These are phyloP conservation scores for Solanum hybrid DNA, from an alignment of 305 asterid genomes.

Conservation along the genomic window DNA sequence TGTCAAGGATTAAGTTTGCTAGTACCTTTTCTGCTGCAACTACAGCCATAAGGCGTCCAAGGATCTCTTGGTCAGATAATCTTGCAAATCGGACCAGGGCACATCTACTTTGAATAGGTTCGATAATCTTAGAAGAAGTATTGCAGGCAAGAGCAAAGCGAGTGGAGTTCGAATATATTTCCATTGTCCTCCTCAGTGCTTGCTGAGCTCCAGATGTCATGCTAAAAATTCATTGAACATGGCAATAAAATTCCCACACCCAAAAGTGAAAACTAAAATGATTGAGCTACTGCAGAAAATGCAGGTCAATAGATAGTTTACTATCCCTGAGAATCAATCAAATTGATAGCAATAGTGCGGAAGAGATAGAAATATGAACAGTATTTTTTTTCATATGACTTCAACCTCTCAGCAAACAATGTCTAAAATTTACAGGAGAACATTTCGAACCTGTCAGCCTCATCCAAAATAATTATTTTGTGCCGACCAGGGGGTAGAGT, in stretches of 20 bases:
- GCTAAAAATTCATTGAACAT: conserved; percentile 36
- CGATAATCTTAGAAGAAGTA: conserved; percentile 87
- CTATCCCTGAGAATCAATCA: not conserved
- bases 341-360: not conserved
- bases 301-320: not conserved
- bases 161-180: conserved; percentile 84
- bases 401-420: not conserved
- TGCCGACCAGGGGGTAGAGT: conserved; percentile 89
- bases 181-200: conserved; percentile 98
- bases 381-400: not conserved
- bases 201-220: conserved; percentile 99
- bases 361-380: not conserved
- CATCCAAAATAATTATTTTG: conserved; percentile 80
- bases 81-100: conserved; percentile 89
- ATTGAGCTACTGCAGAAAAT: not conserved
- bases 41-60: conserved; percentile 86
- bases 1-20: not conserved
- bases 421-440: not conserved
- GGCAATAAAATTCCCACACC: conserved; percentile 10
- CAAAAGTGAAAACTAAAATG: conserved; percentile 6
- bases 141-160: conserved; percentile 97
- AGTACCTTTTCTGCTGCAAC: conserved; percentile 83
- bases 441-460: conserved; percentile 82
- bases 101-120: conserved; percentile 96
- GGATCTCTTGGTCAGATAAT: conserved; percentile 93